phyloP scores from a whole-genome alignment of 495 filamentous ascomycete species.

The Aspergillus kassunensis region DNA sequence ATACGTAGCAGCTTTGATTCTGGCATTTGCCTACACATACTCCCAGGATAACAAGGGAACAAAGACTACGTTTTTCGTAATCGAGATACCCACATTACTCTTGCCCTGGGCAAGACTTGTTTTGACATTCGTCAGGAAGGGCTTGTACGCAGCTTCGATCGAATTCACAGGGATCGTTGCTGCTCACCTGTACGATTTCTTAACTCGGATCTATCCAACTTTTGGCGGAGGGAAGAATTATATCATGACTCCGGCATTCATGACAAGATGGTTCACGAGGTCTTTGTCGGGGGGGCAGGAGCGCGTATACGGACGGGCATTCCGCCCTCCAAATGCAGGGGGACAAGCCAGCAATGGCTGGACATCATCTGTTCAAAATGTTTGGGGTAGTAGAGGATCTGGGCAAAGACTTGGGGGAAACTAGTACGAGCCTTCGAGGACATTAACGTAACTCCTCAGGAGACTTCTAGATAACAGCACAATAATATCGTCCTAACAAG shows the following conservation, averaged over 20 bases:
- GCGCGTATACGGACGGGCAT: constrained; percentile 60
- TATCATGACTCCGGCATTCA: constrained; percentile 61
- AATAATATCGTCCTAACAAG: not conserved
- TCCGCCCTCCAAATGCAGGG: constrained; percentile 22
- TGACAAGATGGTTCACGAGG: constrained; percentile 58
- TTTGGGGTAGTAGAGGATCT: constrained; percentile 63
- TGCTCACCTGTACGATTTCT: constrained; percentile 81
- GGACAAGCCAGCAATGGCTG: constrained; percentile 27
- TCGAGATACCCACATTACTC: constrained; percentile 70
- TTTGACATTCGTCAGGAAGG: constrained; percentile 57
- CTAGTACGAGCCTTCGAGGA: constrained; percentile 9
- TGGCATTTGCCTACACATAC: constrained; percentile 77
- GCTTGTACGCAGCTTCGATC: constrained; percentile 43
- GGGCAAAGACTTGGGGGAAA: constrained; percentile 64
- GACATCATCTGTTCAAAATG: constrained; percentile 34
- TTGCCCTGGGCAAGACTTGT: constrained; percentile 73
- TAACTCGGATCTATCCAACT: constrained; percentile 75
- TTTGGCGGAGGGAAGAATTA: constrained; percentile 76
- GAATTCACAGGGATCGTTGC: constrained; percentile 70
- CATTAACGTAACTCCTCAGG: not conserved
- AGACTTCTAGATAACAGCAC: not conserved
- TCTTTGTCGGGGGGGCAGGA: constrained; percentile 26
- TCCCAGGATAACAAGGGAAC: constrained; percentile 74
- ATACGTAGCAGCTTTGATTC: constrained; percentile 58
- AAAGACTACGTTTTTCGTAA: constrained; percentile 66